These are phyloP conservation scores for Dryas alaskensis DNA, from an alignment of 306 rosid genomes.

Conservation along the genomic window DNA sequence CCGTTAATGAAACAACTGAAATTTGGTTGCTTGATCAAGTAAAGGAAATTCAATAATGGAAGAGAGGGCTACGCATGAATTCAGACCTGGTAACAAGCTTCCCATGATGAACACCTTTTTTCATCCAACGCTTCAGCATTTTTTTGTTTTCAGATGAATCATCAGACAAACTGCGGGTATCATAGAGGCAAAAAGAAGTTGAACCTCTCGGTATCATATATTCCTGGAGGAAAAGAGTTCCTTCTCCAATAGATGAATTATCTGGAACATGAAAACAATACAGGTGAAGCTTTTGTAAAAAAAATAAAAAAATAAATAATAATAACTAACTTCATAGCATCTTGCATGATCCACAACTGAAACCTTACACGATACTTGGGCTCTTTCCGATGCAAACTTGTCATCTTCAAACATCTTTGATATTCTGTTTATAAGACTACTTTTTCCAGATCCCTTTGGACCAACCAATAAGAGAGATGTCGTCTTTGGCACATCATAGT, in stretches of 20 bases:
- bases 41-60: too few relatives aligned
- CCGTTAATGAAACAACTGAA: too few relatives aligned
- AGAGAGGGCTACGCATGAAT: slow-evolving; percentile 15
- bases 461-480: slow-evolving; percentile 71
- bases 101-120: slow-evolving; percentile 68
- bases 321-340: slow-evolving; percentile 7
- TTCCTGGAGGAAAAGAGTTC: slow-evolving; percentile 80
- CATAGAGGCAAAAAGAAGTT: slow-evolving; percentile 64
- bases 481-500: slow-evolving; percentile 74
- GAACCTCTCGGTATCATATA: slow-evolving; percentile 75
- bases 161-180: slow-evolving; percentile 71
- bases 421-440: slow-evolving; percentile 82
- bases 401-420: slow-evolving; percentile 66
- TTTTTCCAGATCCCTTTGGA: slow-evolving; percentile 83
- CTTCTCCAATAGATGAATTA: slow-evolving; percentile 61
- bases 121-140: slow-evolving; percentile 68
- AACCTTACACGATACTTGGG: slow-evolving; percentile 79
- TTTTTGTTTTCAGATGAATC: slow-evolving; percentile 40
- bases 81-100: slow-evolving; percentile 69
- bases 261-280: slow-evolving; percentile 40
- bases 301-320: neutral
- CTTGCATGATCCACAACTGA: slow-evolving; percentile 11
- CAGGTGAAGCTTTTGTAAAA: neutral
- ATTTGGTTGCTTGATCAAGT: too few relatives aligned
- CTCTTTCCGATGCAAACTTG: slow-evolving; percentile 60